These are phyloP conservation scores for Cyclostephanos tholiformis DNA, from an alignment of 108 stramenopile genomes.

Conservation along the genomic window DNA sequence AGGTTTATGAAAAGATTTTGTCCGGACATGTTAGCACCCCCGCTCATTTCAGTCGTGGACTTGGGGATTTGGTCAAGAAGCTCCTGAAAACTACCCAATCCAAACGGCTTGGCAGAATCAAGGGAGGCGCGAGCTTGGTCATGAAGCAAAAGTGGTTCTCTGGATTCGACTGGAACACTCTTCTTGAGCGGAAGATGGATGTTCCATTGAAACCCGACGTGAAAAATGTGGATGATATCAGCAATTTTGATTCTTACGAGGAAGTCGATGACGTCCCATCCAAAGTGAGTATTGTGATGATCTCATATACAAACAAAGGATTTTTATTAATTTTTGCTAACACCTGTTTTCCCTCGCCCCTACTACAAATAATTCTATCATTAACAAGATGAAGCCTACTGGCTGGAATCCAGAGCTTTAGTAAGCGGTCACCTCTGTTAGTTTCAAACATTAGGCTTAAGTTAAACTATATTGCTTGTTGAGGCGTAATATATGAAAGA, in stretches of 20 bases:
- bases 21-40: constrained; percentile 54
- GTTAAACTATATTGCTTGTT: too few relatives aligned
- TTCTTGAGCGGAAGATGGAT: constrained; percentile 55
- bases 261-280: constrained; percentile 11
- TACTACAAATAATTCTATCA: neutral
- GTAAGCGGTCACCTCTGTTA: neutral
- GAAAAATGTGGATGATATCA: constrained; percentile 35
- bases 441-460: neutral
- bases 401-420: constrained; percentile 38
- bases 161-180: constrained; percentile 80
- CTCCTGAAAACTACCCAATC: constrained; percentile 74
- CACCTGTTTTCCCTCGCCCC: neutral
- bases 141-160: constrained; percentile 89
- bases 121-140: constrained; percentile 73
- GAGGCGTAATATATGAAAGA: too few relatives aligned
- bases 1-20: constrained; percentile 64
- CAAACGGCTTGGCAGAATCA: constrained; percentile 80
- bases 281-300: constrained; percentile 11
- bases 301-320: neutral
- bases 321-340: neutral
- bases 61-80: constrained; percentile 75
- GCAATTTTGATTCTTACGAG: constrained; percentile 55
- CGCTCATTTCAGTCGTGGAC: constrained; percentile 54
- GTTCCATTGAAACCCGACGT: constrained; percentile 58
- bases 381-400: constrained; percentile 16